Evolutionary conservation across 306 rosid genomes (phyloP).

Genomic region (Prunus mira): DNA sequence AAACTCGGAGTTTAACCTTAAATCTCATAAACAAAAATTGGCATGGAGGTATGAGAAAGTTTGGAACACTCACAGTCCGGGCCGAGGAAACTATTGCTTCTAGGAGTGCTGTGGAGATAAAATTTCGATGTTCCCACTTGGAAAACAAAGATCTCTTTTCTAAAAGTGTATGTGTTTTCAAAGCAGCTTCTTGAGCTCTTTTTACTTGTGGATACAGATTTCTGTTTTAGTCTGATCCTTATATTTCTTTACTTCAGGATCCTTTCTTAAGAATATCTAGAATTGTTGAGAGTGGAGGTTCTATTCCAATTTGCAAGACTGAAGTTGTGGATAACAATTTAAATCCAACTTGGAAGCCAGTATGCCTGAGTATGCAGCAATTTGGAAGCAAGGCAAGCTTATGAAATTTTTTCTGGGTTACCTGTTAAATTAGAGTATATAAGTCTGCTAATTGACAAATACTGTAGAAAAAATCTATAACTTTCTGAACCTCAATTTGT

Average conservation of each 20-base stretch:
- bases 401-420: slow-evolving; percentile 5
- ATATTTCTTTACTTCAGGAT: slow-evolving; percentile 45
- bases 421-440: background rate
- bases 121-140: slow-evolving; percentile 64
- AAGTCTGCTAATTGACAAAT: slow-evolving; percentile 8
- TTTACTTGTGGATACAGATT: background rate
- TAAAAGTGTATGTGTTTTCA: slow-evolving; percentile 51
- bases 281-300: slow-evolving; percentile 70
- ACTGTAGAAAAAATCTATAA: background rate
- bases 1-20: slow-evolving; percentile 42
- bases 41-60: slow-evolving; percentile 34
- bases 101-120: slow-evolving; percentile 57
- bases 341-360: slow-evolving; percentile 80
- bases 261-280: slow-evolving; percentile 80
- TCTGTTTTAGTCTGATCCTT: background rate
- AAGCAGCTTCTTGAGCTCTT: background rate
- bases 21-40: slow-evolving; percentile 42
- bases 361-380: slow-evolving; percentile 56
- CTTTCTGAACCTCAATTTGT: background rate
- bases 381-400: slow-evolving; percentile 75
- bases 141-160: slow-evolving; percentile 77
- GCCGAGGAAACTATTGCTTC: slow-evolving; percentile 76
- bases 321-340: slow-evolving; percentile 67
- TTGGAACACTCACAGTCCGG: slow-evolving; percentile 63
- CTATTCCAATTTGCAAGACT: slow-evolving; percentile 85